phyloP scores from a whole-genome alignment of 2,329 filamentous ascomycete genomes.

The Fusarium continuum region DNA sequence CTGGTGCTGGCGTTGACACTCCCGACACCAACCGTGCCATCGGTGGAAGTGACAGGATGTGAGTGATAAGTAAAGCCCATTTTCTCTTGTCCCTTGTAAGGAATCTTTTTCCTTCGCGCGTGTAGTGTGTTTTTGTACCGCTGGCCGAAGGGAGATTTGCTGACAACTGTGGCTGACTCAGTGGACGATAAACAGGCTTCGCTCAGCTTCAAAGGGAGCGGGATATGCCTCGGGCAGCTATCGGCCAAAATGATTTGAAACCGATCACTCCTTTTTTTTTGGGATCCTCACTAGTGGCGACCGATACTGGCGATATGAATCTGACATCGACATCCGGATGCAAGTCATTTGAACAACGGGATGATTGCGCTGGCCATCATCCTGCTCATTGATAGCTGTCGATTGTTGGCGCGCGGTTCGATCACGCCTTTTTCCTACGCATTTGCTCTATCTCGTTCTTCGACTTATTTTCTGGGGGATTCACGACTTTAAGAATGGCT shows the following conservation, averaged over 20 bases:
- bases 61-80: conserved; percentile 73
- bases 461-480: conserved; percentile 48
- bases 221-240: conserved; percentile 54
- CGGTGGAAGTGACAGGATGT: conserved; percentile 92
- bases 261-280: conserved; percentile 27
- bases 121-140: conserved; percentile 76
- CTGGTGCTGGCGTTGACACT: conserved; percentile 68
- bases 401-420: conserved; percentile 41
- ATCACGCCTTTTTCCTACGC: conserved; percentile 46
- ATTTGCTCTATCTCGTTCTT: conserved; percentile 56
- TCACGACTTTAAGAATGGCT: conserved; percentile 53
- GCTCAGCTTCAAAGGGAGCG: conserved; percentile 80
- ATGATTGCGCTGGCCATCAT: conserved; percentile 34
- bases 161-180: conserved; percentile 83
- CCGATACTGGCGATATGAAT: conserved; percentile 41
- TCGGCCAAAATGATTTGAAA: conserved; percentile 48
- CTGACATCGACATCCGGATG: conserved; percentile 44
- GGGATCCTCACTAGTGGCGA: conserved; percentile 31
- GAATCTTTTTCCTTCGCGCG: conserved; percentile 82
- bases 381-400: conserved; percentile 40
- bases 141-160: conserved; percentile 77
- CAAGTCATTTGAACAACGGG: conserved; percentile 30
- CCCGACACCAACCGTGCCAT: conserved; percentile 79
- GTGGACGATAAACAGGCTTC: conserved; percentile 86
- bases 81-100: conserved; percentile 79